Base-by-base conservation (phyloP, 352 stramenopile genomes). In the Aphanomyces stellatus region DNA sequence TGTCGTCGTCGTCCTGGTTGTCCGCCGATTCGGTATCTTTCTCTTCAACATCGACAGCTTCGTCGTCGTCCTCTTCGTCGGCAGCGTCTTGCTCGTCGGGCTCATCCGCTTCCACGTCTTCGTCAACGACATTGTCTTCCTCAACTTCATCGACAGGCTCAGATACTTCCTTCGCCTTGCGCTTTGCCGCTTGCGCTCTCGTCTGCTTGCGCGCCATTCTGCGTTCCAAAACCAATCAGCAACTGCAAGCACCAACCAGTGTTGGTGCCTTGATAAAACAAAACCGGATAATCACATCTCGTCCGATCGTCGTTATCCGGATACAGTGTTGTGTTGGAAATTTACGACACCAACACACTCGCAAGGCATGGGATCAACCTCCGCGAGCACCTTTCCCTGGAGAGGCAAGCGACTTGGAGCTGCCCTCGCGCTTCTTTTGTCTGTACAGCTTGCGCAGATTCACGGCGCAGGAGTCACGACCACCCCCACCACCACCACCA, bases 241-340 rank as follows among this genome's bases (percentile, higher is more conserved):
- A 53, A 57, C 49, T 33, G 22, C 49, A 33, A 57, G 30, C 49
- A 33, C 25, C 49, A 57, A 51, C 19, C 42, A 13, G 19, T 51
- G 13, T 5, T 27, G 17, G 25, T 22, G 19, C 25, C 42, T 22
- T 13, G 42, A 51, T 51, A 51, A 51, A 8, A 51, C n/a, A n/a
- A n/a, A n/a, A n/a, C n/a, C n/a, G n/a, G n/a, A n/a, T n/a, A n/a
- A n/a, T n/a, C n/a, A n/a, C n/a, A n/a, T n/a, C n/a, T n/a, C n/a
- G n/a, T n/a, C n/a, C n/a, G n/a, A n/a, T n/a, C n/a, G n/a, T n/a
- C 37, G 30, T 33, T 57, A 57, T 57, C 49, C 49, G 49, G 37
- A 46, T 46, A 46, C 37, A 2, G n/a, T n/a, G n/a, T n/a, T n/a
- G n/a, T n/a, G n/a, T n/a, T n/a, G n/a, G n/a, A n/a, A n/a, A n/a